Evolutionary conservation across 306 rosid species (phyloP), one percentile per base, ranked within the genome.

Genomic region (Rosa chinensis): DNA sequence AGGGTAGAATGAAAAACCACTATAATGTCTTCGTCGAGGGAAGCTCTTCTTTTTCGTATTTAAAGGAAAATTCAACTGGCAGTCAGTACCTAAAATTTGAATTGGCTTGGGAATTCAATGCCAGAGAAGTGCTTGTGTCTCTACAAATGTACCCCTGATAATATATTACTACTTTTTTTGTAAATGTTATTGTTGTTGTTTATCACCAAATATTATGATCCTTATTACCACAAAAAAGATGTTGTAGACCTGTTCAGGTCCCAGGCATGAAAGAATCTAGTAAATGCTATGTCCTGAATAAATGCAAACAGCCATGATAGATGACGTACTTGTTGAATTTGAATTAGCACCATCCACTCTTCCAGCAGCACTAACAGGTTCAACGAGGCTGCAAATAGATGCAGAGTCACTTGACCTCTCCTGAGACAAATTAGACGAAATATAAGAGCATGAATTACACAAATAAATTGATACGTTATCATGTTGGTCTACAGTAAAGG

Each of bases 381-480:
- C 92, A 79, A 78, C 81, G 10, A 78, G 68, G 79, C 81, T 73
- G 87, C 76, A 23, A 39, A 69, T 70, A 79, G 87, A 70, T 69
- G 83, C 73, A 53, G 70, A 53, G 72, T 82, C 86, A 69, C 83
- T 77, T 42, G n/a, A 66, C 82, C 89, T 85, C 84, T 83, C 88
- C 99, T 94, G 97, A 78, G 76, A 85, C 80, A 66, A 74, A 79
- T 25, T 70, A 35, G 49, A 47, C 37, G 11, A 64, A 32, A 81
- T 77, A 66, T 49, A 39, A 77, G 80, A 66, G 49, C 75, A 84
- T 69, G 75, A 80, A 78, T 77, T 56, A 79, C 49, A 78, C 42
- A 79, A 76, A 84, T 66, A 62, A 72, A 70, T 73, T 71, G 21
- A 20, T n/a, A 72, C 23, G 48, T 21, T 52, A 62, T 73, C 62